These are phyloP conservation scores for Puccinia brachypodii DNA, from an alignment of 1,284 basidiomycete genomes.

Conservation along the genomic window DNA sequence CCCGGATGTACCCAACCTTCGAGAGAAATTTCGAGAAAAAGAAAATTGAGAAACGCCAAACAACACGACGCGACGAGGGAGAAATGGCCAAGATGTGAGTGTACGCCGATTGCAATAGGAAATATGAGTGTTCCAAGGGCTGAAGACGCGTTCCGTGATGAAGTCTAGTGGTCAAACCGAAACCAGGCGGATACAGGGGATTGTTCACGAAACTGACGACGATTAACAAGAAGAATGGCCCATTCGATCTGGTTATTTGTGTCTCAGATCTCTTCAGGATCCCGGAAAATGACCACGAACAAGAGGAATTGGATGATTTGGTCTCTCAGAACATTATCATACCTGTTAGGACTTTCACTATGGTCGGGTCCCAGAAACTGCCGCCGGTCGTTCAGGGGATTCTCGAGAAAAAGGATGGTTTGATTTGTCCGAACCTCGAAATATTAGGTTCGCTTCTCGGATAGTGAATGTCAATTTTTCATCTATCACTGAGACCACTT, in stretches of 20 bases:
- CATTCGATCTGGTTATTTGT: conserved; percentile 84
- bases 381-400: not conserved
- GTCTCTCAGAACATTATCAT: conserved; percentile 65
- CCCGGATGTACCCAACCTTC: no score
- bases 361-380: conserved; percentile 21
- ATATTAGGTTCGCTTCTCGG: conserved; percentile 43
- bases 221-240: conserved; percentile 90
- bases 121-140: no score
- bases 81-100: conserved; percentile 26
- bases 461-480: no score
- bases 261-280: conserved; percentile 86
- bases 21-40: no score
- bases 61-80: not conserved
- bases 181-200: conserved; percentile 71
- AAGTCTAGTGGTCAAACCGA: conserved; percentile 83
- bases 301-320: conserved; percentile 65
- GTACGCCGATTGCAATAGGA: not conserved
- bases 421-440: conserved; percentile 39
- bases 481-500: not conserved
- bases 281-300: conserved; percentile 60
- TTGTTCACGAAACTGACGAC: conserved; percentile 77
- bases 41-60: no score
- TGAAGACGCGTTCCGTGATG: conserved; percentile 44
- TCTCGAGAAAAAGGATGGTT: conserved; percentile 3
- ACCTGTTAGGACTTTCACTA: conserved; percentile 48